phyloP scores from a whole-genome alignment of 1,284 basidiomycete species.

The Hemileia vastatrix region DNA sequence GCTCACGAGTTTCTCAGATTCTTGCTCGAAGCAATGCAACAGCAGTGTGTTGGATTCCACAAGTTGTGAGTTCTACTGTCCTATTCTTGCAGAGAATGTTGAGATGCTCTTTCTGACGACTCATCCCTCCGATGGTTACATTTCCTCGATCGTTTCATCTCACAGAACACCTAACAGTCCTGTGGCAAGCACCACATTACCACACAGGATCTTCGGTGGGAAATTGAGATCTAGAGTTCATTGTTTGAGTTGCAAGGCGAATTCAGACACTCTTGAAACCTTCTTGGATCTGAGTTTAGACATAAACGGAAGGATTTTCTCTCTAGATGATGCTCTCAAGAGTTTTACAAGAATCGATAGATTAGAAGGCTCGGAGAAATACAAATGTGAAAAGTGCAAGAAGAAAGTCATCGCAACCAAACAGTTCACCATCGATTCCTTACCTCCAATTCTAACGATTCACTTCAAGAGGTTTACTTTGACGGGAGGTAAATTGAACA shows the following conservation, averaged over 20 bases:
- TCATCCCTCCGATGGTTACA: too few relatives aligned
- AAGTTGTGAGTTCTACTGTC: too few relatives aligned
- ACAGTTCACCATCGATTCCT: slow-evolving; percentile 38
- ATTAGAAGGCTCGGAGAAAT: slow-evolving; percentile 37
- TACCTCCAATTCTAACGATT: slow-evolving; percentile 38
- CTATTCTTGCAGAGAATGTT: too few relatives aligned
- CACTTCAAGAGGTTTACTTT: slow-evolving; percentile 40
- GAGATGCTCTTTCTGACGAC: too few relatives aligned
- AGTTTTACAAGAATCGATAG: slow-evolving; percentile 36
- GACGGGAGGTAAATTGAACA: slow-evolving; percentile 32
- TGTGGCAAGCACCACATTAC: slow-evolving; percentile 34
- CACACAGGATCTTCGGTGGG: slow-evolving; percentile 41
- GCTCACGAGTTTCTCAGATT: too few relatives aligned
- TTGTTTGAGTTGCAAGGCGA: slow-evolving; percentile 37
- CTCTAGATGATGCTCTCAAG: slow-evolving; percentile 35
- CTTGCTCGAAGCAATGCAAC: too few relatives aligned
- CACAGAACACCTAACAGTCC: slow-evolving; percentile 25
- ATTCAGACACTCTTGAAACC: slow-evolving; percentile 42
- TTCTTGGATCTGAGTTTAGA: slow-evolving; percentile 33
- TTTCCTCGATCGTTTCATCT: not conserved
- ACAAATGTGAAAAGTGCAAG: slow-evolving; percentile 41
- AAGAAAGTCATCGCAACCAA: slow-evolving; percentile 39
- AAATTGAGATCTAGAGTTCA: slow-evolving; percentile 38
- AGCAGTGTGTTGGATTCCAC: too few relatives aligned
- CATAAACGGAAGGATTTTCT: slow-evolving; percentile 29